Evolutionary conservation across 2,329 filamentous ascomycete species (phyloP).

Genomic region (Zalaria sp.): DNA sequence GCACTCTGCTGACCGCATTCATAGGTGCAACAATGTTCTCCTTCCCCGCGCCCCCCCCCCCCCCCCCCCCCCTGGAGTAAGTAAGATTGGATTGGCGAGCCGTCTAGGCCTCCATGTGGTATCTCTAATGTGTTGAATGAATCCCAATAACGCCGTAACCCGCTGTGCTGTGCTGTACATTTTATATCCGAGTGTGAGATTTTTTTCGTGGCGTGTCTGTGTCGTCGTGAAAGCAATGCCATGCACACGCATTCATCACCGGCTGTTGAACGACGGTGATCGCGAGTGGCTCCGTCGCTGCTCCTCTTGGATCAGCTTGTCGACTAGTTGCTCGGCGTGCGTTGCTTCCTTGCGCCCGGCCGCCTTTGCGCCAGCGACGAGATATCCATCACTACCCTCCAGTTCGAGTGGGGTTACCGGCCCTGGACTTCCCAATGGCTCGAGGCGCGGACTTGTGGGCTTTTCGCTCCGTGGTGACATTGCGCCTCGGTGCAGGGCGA

Average conservation of each 20-base stretch:
- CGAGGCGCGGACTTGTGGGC: constrained; percentile 33
- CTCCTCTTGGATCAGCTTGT: constrained; percentile 33
- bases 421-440: constrained; percentile 35
- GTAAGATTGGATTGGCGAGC: no score
- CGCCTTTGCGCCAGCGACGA: constrained; percentile 27
- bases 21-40: no score
- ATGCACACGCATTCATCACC: not conserved
- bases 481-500: constrained; percentile 13
- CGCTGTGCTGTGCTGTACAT: not conserved
- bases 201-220: not conserved
- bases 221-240: not conserved
- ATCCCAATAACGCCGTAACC: not conserved
- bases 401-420: constrained; percentile 39
- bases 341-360: constrained; percentile 5
- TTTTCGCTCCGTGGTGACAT: constrained; percentile 14
- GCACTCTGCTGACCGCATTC: no score
- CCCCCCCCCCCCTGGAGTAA: no score
- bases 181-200: not conserved
- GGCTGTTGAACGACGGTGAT: not conserved
- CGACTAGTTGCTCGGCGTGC: constrained; percentile 26
- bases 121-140: not conserved
- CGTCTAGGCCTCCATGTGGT: not conserved
- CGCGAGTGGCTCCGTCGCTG: not conserved
- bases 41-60: no score
- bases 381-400: constrained; percentile 28